Evolutionary conservation across 176 grass and related monocot species (phyloP), one percentile per base, ranked within the genome.

Genomic region (Oryza officinalis): DNA sequence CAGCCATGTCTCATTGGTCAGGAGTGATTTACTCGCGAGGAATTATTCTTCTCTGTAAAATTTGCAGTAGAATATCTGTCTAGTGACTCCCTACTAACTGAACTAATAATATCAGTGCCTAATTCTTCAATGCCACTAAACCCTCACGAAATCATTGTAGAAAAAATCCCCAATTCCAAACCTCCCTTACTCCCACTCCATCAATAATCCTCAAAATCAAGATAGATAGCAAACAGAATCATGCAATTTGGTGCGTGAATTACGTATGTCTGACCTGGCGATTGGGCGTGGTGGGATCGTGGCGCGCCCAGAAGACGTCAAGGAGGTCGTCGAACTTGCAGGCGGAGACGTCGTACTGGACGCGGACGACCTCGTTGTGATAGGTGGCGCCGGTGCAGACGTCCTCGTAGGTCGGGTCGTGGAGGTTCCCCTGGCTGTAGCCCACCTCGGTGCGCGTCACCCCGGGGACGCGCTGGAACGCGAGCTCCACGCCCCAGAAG

Each of bases 401-500:
- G 79, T 99, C 96, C 89, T 99, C 96, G 77, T 99, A 99, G 65
- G 73, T 86, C 0, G 96, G 96, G 57, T 94, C 93, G 61, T 99
- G 96, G 66, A 86, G 1, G 85, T 88, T 87, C 40, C 96, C 96
- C 91, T 99, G 96, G 88, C 83, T 96, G 88, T 99, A 99, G 0
- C 96, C 96, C 13, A 96, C 93, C 84, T 96, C 93, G 15, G 96
- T 99, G 81, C 89, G 85, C 13, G 91, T 92, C 20, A 96, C 91
- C 13, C 96, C 96, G 27, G 96, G 89, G 65, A 96, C 83, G 52
- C 96, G 92, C 87, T 99, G 96, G 91, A 99, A 96, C 69, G 52
- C 81, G 35, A 99, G 93, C 87, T 99, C 96, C 41, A 99, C 96
- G 67, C 96, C 87, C 96, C 96, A 99, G 86, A 99, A 99, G 88